Percentiles rank a stretch among this genome's conserved stretches.
These are phyloP conservation scores for Malassezia pachydermatis DNA, from an alignment of 1,284 basidiomycete species.

Conservation along the genomic window DNA sequence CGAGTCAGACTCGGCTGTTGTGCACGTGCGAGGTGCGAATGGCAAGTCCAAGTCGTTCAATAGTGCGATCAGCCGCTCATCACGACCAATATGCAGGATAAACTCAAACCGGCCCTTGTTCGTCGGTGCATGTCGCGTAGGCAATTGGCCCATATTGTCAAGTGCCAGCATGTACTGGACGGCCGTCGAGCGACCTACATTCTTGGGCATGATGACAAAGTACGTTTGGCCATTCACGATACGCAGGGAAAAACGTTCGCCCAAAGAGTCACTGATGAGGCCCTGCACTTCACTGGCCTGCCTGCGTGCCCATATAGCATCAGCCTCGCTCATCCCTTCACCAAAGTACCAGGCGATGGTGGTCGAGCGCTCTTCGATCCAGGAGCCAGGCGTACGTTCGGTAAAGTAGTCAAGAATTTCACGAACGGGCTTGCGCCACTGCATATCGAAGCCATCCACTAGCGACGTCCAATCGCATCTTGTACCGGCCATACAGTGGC, in stretches of 20 bases:
- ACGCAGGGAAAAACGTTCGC: slow-evolving; percentile 42
- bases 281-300: slow-evolving; percentile 83
- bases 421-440: slow-evolving; percentile 66
- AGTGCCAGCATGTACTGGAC: slow-evolving; percentile 51
- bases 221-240: slow-evolving; percentile 33
- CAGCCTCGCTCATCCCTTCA: slow-evolving; percentile 53
- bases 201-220: slow-evolving; percentile 70
- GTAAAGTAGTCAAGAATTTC: slow-evolving; percentile 68
- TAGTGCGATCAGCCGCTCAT: slow-evolving; percentile 40
- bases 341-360: slow-evolving; percentile 70
- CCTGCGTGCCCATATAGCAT: slow-evolving; percentile 66
- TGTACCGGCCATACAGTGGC: slow-evolving; percentile 51
- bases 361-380: slow-evolving; percentile 72
- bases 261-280: slow-evolving; percentile 56
- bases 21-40: slow-evolving; percentile 44
- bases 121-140: background rate
- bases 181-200: slow-evolving; percentile 67
- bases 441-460: slow-evolving; percentile 65
- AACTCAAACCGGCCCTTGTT: slow-evolving; percentile 39
- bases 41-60: slow-evolving; percentile 39
- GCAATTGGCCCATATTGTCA: slow-evolving; percentile 21
- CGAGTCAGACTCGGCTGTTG: slow-evolving; percentile 29
- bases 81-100: slow-evolving; percentile 39
- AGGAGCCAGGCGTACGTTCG: slow-evolving; percentile 72
- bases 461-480: slow-evolving; percentile 80